Evolutionary conservation across 73 alveolate genomes (phyloP).

Genomic region (Effrenium voratum): DNA sequence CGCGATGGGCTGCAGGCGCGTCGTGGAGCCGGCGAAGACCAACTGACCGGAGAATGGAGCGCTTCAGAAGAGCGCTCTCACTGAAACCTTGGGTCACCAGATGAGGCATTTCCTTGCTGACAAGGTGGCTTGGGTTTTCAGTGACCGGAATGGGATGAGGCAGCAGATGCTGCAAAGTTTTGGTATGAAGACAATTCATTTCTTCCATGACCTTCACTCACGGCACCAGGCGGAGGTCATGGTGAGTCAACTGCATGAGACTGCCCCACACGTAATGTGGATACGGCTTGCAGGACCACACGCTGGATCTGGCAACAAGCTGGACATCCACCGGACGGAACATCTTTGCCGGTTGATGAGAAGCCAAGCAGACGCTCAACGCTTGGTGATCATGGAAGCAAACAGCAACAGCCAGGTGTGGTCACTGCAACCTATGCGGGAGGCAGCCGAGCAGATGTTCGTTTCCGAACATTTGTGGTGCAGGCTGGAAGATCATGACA

Average conservation of each 20-base stretch:
- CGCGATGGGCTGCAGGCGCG: background rate
- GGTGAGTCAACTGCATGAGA: background rate
- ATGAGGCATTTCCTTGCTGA: background rate
- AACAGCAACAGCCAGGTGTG: constrained; percentile 32
- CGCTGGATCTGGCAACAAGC: constrained; percentile 58
- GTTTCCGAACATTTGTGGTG: background rate
- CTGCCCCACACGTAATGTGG: background rate
- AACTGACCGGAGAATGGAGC: background rate
- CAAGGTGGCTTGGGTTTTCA: background rate
- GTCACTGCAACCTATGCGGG: background rate
- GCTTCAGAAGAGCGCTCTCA: background rate
- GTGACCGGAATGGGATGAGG: constrained; percentile 11
- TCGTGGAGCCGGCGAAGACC: background rate
- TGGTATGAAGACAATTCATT: background rate
- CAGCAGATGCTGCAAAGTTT: background rate
- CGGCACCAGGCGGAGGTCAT: background rate
- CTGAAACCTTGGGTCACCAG: background rate
- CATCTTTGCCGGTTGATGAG: background rate
- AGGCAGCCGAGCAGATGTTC: background rate
- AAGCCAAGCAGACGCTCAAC: background rate
- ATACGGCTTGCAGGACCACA: constrained; percentile 44
- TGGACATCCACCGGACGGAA: constrained; percentile 10
- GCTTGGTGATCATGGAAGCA: constrained; percentile 14
- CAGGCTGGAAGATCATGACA: background rate
- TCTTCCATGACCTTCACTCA: constrained; percentile 9